Conservation (phyloP, 257 asterid genomes). For the Capsicum rhomboideum region DNA sequence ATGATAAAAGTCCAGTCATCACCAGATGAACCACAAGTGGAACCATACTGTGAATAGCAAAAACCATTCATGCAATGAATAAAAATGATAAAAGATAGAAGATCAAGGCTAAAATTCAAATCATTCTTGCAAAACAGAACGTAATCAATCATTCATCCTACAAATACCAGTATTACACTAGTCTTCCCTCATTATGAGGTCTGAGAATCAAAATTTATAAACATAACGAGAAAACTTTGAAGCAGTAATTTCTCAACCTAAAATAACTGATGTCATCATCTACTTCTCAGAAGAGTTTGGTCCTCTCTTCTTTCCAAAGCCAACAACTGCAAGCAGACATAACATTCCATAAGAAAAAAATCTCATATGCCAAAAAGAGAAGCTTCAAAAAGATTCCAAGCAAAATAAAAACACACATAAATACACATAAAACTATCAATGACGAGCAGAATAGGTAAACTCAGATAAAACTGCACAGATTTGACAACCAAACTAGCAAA, state of each 20-base stretch:
- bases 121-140: neutral
- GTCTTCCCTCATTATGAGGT: neutral
- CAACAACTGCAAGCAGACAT: slow-evolving; percentile 57
- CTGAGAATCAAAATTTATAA: slow-evolving; percentile 5
- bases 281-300: slow-evolving; percentile 84
- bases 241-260: slow-evolving; percentile 9
- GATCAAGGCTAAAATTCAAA: neutral
- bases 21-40: neutral
- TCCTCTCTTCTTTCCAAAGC: slow-evolving; percentile 84
- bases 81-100: neutral
- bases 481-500: no score
- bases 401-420: neutral
- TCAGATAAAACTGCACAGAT: no score
- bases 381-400: neutral
- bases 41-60: no score
- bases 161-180: neutral
- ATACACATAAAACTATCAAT: no score
- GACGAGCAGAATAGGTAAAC: no score
- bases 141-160: neutral
- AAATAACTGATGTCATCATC: neutral
- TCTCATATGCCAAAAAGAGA: neutral
- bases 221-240: neutral
- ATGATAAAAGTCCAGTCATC: no score
- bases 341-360: neutral
- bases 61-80: neutral